Evolutionary conservation across 345 rosid species (phyloP).

Genomic region (Pelargonium nanum): DNA sequence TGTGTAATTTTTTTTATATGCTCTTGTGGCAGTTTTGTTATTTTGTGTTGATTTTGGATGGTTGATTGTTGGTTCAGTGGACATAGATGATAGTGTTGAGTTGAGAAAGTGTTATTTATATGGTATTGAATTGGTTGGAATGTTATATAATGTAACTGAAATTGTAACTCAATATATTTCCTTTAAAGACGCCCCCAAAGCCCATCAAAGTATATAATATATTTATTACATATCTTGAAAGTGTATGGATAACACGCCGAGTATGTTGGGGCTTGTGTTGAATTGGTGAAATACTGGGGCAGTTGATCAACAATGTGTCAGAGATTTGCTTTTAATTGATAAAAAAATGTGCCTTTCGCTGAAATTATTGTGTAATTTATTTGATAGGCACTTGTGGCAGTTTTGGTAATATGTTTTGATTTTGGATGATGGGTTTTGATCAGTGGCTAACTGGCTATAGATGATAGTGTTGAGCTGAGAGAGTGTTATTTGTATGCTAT

Average conservation of each 20-base stretch:
- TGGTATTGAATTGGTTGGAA: not conserved
- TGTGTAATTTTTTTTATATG: not conserved
- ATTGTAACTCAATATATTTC: no score
- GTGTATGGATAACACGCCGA: no score
- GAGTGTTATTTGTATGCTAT: no score
- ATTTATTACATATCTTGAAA: no score
- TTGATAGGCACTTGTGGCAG: not conserved
- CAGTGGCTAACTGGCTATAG: not conserved
- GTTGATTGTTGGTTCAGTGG: not conserved
- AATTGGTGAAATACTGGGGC: not conserved
- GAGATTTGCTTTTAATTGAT: not conserved
- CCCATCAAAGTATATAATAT: no score
- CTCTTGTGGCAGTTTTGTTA: not conserved
- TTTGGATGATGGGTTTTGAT: not conserved
- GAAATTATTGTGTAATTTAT: no score
- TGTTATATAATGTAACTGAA: not conserved
- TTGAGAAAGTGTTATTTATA: no score
- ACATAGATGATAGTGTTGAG: not conserved
- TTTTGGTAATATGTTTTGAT: not conserved
- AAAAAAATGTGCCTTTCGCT: not conserved
- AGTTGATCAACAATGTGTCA: no score
- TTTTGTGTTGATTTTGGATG: not conserved
- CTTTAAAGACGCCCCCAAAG: no score
- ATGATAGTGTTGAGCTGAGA: not conserved
- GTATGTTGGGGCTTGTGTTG: not conserved